Percentiles rank a stretch among this genome's conserved stretches.
Evolutionary conservation across 2,329 filamentous ascomycete species (phyloP).

Genomic region (Stemphylium lycopersici): DNA sequence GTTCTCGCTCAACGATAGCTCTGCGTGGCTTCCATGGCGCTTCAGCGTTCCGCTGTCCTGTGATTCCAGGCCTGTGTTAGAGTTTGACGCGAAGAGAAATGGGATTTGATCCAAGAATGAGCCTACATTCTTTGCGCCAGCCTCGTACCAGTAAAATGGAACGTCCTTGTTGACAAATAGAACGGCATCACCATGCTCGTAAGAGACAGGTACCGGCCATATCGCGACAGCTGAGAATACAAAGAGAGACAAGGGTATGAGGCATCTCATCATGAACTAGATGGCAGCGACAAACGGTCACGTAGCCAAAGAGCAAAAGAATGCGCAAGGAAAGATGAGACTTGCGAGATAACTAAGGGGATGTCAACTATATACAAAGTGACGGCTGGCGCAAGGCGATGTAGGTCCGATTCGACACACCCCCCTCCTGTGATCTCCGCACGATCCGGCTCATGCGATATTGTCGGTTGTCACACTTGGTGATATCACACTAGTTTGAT

Average conservation of each 20-base stretch:
- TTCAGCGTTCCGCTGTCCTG: slow-evolving; percentile 19
- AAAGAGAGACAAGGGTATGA: slow-evolving; percentile 24
- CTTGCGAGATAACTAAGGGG: not conserved
- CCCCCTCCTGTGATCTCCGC: not conserved
- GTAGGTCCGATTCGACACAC: slow-evolving; percentile 3
- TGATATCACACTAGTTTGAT: not conserved
- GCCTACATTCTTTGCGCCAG: slow-evolving; percentile 42
- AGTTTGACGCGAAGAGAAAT: slow-evolving; percentile 21
- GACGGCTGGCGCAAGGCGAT: slow-evolving; percentile 21
- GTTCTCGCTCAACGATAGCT: slow-evolving; percentile 9
- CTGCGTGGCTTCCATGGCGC: slow-evolving; percentile 16
- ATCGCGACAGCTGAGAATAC: slow-evolving; percentile 43
- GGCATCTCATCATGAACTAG: slow-evolving; percentile 31
- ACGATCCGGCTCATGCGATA: not conserved
- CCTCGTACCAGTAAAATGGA: slow-evolving; percentile 44
- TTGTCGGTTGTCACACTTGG: not conserved
- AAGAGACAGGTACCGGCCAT: slow-evolving; percentile 52
- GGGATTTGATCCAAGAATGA: slow-evolving; percentile 22
- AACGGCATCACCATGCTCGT: slow-evolving; percentile 47
- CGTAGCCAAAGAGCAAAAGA: not conserved
- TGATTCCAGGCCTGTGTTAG: slow-evolving; percentile 21
- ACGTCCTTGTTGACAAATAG: slow-evolving; percentile 50
- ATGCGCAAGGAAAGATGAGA: too few species aligned
- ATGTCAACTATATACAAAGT: slow-evolving; percentile 3
- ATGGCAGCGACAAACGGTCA: not conserved